These are phyloP conservation scores for Nakaseomyces sp. DNA, from an alignment of 1,139 yeast species.

Conservation along the genomic window DNA sequence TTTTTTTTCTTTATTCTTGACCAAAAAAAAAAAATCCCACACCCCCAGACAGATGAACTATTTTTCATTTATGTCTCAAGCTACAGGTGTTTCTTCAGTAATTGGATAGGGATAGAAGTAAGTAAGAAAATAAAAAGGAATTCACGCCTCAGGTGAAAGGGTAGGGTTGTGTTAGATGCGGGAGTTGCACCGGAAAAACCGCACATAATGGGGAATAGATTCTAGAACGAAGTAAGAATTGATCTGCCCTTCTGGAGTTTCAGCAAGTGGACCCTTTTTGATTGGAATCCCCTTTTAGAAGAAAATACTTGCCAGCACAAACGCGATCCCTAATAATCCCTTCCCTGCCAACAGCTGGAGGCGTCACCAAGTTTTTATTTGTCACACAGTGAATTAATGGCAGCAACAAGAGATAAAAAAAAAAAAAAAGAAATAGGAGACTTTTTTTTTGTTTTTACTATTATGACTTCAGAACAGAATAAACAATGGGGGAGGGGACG, in stretches of 20 bases:
- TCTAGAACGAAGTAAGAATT: background rate
- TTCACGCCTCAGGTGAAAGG: too few species aligned
- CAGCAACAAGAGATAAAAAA: too few species aligned
- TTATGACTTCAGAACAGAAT: too few species aligned
- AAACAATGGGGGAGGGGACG: too few species aligned
- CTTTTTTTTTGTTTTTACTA: too few species aligned
- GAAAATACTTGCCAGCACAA: background rate
- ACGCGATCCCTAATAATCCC: too few species aligned
- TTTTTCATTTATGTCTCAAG: too few species aligned
- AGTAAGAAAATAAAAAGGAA: too few species aligned
- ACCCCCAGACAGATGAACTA: background rate
- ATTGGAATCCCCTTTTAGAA: background rate
- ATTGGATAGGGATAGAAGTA: too few species aligned
- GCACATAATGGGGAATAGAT: background rate
- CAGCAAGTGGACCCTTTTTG: background rate
- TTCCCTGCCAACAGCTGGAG: background rate
- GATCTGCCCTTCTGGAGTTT: background rate
- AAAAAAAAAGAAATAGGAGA: too few species aligned
- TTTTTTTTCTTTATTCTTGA: background rate
- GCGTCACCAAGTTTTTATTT: background rate
- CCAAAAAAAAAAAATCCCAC: background rate
- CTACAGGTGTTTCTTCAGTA: too few species aligned
- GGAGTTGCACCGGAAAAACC: slow-evolving; percentile 1
- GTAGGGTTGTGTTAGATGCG: background rate
- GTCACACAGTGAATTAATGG: too few species aligned